Evolutionary conservation across 768 basidiomycete genomes (phyloP).

Genomic region (Xerocomus spinulosus): DNA sequence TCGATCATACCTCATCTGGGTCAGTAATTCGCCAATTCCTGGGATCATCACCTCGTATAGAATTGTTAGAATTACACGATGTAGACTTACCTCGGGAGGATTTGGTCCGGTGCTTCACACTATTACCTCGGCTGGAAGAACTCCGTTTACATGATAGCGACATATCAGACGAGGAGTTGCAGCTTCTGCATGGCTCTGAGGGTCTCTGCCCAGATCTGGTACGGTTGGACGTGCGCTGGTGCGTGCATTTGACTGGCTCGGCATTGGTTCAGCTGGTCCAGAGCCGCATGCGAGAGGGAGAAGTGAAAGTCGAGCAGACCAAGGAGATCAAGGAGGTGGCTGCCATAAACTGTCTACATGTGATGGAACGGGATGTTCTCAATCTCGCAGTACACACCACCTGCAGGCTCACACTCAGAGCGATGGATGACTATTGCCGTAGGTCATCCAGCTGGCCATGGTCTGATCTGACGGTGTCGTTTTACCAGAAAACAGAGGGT

Average conservation of each 20-base stretch:
- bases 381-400: constrained; percentile 43
- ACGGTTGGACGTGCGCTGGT: constrained; percentile 56
- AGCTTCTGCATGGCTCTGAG: constrained; percentile 33
- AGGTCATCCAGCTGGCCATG: constrained; percentile 24
- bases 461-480: not conserved
- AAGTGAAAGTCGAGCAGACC: constrained; percentile 2
- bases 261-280: constrained; percentile 48
- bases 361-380: constrained; percentile 50
- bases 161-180: constrained; percentile 44
- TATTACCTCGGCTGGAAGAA: constrained; percentile 40
- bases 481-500: constrained; percentile 39
- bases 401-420: constrained; percentile 43
- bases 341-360: constrained; percentile 54
- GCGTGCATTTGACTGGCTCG: constrained; percentile 47
- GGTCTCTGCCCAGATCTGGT: constrained; percentile 45
- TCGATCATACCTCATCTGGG: constrained; percentile 23
- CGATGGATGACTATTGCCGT: constrained; percentile 51
- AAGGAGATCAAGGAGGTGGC: constrained; percentile 42
- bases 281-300: constrained; percentile 29
- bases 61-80: constrained; percentile 47
- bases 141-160: constrained; percentile 57
- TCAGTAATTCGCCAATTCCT: constrained; percentile 30
- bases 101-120: constrained; percentile 34
- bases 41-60: constrained; percentile 31
- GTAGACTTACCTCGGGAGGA: constrained; percentile 38